These are phyloP conservation scores for Trichoderma orchidacearum DNA, from an alignment of 495 filamentous ascomycete species.

Conservation along the genomic window DNA sequence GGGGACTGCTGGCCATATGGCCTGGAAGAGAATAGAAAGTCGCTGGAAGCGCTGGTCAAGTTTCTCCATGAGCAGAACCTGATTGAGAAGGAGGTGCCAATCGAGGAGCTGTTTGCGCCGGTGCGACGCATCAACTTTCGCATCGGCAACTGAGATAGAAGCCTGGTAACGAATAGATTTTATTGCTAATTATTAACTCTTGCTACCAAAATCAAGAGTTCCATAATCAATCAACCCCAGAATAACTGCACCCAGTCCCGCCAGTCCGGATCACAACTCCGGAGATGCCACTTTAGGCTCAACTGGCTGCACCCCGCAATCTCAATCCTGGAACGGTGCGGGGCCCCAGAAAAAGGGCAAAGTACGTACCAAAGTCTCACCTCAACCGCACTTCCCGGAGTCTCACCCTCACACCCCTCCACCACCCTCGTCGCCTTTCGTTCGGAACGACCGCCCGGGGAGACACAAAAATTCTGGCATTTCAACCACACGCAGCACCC, in stretches of 20 bases:
- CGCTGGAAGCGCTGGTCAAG: slow-evolving; percentile 17
- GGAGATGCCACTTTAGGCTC: not conserved
- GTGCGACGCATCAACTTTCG: not conserved
- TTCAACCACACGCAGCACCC: no score
- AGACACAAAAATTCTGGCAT: no score
- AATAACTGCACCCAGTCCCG: not conserved
- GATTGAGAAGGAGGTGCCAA: slow-evolving; percentile 10
- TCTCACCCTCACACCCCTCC: not conserved
- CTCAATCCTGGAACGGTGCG: not conserved
- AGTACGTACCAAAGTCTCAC: not conserved
- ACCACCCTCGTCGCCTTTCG: no score
- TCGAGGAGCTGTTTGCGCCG: slow-evolving; percentile 20
- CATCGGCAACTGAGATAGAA: not conserved
- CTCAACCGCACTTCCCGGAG: not conserved
- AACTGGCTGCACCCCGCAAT: not conserved
- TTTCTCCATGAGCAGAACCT: slow-evolving; percentile 18
- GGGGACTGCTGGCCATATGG: slow-evolving; percentile 21
- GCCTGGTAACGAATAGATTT: not conserved
- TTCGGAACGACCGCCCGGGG: no score
- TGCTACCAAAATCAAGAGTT: not conserved
- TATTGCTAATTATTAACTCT: not conserved
- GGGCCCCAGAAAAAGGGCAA: not conserved
- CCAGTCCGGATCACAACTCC: not conserved
- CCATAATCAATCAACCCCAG: not conserved
- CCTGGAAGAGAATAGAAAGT: slow-evolving; percentile 18